Evolutionary conservation across 352 stramenopile species (phyloP), one percentile per base, ranked within the genome.

Genomic region (Blastocystis sp.): DNA sequence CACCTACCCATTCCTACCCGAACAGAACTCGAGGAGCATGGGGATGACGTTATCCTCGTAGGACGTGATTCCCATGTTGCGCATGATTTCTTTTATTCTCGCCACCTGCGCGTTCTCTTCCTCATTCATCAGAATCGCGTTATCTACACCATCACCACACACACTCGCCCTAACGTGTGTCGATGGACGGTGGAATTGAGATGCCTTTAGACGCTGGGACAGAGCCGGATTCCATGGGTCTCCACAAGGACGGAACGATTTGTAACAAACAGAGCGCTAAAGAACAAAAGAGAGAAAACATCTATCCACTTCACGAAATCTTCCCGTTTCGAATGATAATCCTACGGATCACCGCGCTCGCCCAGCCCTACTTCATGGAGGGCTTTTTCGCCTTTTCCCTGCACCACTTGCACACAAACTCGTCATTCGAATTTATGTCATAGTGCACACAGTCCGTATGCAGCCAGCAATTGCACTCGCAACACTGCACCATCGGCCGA

Each of bases 1-100:
- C n/a, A 85, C 29, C n/a, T 55, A 26, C 29, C 6, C 19, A 67
- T 16, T 51, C 24, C 29, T 60, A 85, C 74, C 74, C 16, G 26
- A 39, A 45, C 50, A 67, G 31, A 85, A 85, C 55, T 85, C 55
- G 31, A 85, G 35, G 51, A 85, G 74, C 41, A 85, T 45, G 55
- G 74, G 74, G 50, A 85, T 85, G 24, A 85, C 74, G n/a, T 85
- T 69, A 37, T 85, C 74, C 29, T 85, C 74, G 29, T 85, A 85
- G 51, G 74, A 66, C 41, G 74, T 60, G 19, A 85, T 41, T 55
- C 33, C 50, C 74, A 85, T 69, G 13, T 29, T 67, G 19, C 51
- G 29, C 55, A 85, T 33, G 3, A 69, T 31, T 9, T 29, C 24
- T 39, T 85, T 61, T 4, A 85, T 85, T 21, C 39, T 10, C 24